Base-by-base conservation (phyloP, 371 early-diverging fungal species). In the Batkoa obscura region DNA sequence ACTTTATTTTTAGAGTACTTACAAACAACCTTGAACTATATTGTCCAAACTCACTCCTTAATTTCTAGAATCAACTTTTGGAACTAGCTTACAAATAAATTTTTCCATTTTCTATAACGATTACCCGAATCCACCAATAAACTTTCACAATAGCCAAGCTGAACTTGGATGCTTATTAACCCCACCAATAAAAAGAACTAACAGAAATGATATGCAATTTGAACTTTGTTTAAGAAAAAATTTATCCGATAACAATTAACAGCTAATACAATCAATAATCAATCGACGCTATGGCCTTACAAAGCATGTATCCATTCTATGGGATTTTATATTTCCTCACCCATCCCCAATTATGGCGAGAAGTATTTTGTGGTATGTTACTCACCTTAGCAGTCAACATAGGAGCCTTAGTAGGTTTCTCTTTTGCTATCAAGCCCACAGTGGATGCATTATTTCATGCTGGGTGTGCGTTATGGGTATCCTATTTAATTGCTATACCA, bases 381-480 rank as follows among this genome's bases (percentile, higher is more conserved):
- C 5, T 53, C 35, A 53, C 39, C 15, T 17, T 53, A 42, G 8
- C 32, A 30, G 45, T 55, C 5, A 33, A 42, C 2, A 17, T 55
- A n/a, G 55, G 6, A 23, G 4, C 55, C 17, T n/a, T 55, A 6
- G 55, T 55, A 39, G 55, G 55, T 8, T 55, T 55, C 33, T 15
- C 33, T 17, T 43, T 55, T 17, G 41, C 34, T 23, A 55, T 55
- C 2, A 3, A 5, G 3, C 55, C 55, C 15, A 38, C 39, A 15
- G 12, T 33, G 15, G 43, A 41, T 12, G 9, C 43, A 6, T 39
- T 55, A 12, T 30, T 12, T 5, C n/a, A 55, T 6, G 8, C 31
- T 33, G 30, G 43, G 2, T 55, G 55, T 35, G 43, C 55, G 1
- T 5, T 23, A 12, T 55, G 55, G 55, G 31, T 55, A 13, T 15